Evolutionary conservation across 352 stramenopile species (phyloP), one percentile per base, ranked within the genome.

Genomic region (Pythium rishiriense): DNA sequence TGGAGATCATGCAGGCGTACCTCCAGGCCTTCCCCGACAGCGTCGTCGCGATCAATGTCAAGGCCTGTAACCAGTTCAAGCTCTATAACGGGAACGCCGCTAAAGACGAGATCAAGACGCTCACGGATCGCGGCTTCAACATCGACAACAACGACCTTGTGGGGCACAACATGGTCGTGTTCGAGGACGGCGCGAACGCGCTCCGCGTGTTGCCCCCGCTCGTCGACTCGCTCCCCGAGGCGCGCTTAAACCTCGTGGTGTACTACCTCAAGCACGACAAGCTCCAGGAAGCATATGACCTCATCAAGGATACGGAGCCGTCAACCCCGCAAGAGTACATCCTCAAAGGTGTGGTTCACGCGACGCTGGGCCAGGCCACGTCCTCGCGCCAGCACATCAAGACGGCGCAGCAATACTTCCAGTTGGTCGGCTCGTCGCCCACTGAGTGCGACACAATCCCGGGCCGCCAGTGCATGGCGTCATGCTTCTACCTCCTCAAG

Each of bases 401-500:
- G 76, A 97, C 89, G 15, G 91, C 91, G n/a, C 88, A 97, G 66
- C 89, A 97, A 64, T 97, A 96, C 63, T 97, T 97, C 65, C 86
- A 98, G 77, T 76, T 97, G 35, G 95, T 98, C 2, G 96, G 96
- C 2, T 94, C 93, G 15, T 97, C 91, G 11, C 85, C 94, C 0
- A 97, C 81, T 26, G 96, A 99, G 70, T 98, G 96, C 66, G 96
- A 99, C 73, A 99, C 97, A 10, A 98, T 99, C 62, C 93, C 95
- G 9, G 97, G 97, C 1, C 80, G 97, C 3, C 96, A 99, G 74
- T 98, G 97, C 79, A 99, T 98, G 96, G 96, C 96, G 8, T 98
- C 90, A 39, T 98, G 88, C 74, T 98, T 98, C 69, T 98, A 98
- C 74, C 72, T 99, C 57, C 83, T 98, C 72, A 96, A 97, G 68